Evolutionary conservation across 441 rosid species (phyloP).

Genomic region (Biscutella laevigata): DNA sequence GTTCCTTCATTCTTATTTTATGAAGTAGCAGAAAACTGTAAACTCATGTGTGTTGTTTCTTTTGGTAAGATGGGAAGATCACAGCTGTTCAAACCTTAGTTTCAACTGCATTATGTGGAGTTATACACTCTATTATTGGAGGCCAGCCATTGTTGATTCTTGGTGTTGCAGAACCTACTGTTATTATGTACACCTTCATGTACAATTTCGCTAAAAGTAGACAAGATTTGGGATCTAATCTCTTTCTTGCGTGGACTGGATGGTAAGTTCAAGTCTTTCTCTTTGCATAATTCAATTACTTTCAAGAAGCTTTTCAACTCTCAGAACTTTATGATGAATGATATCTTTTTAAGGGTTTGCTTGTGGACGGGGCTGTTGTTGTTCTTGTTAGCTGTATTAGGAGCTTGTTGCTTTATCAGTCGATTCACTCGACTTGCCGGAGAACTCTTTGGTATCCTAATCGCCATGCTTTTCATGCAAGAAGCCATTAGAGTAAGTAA

Average conservation of each 20-base stretch:
- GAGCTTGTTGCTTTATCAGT: constrained; percentile 62
- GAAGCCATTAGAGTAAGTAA: constrained; percentile 49
- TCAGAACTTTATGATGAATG: not conserved
- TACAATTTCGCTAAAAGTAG: constrained; percentile 57
- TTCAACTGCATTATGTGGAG: constrained; percentile 63
- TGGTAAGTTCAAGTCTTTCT: constrained; percentile 33
- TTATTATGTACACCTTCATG: constrained; percentile 71
- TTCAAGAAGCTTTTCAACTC: constrained; percentile 1
- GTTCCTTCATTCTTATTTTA: not conserved
- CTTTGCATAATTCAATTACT: not conserved
- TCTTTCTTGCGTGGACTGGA: constrained; percentile 67
- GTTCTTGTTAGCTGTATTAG: constrained; percentile 52
- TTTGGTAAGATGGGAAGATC: constrained; percentile 43
- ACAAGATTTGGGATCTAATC: constrained; percentile 46
- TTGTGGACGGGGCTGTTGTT: constrained; percentile 66
- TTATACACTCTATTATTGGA: constrained; percentile 53
- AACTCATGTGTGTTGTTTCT: constrained; percentile 12
- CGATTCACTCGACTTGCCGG: constrained; percentile 68
- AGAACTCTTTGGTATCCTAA: constrained; percentile 60
- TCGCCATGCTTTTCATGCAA: constrained; percentile 70
- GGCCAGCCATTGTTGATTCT: constrained; percentile 66
- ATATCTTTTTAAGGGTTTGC: constrained; percentile 45
- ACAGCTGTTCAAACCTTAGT: constrained; percentile 62
- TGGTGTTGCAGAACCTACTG: constrained; percentile 76
- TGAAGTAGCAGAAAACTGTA: not conserved